Base-by-base conservation (phyloP, 495 filamentous ascomycete species). In the Cercophora scortea region DNA sequence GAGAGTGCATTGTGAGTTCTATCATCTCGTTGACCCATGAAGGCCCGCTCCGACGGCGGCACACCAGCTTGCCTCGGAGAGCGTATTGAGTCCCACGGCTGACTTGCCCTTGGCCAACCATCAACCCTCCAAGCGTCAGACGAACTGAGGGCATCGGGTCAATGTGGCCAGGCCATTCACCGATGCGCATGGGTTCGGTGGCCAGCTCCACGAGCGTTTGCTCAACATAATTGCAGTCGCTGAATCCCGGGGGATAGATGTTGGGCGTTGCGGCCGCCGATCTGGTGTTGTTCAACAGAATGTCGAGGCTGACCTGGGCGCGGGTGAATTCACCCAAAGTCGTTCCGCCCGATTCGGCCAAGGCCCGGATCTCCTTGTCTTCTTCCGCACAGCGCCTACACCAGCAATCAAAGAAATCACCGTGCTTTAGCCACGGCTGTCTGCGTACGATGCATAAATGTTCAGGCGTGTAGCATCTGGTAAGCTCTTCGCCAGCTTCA, bases 381-480 rank as follows among this genome's bases (percentile, higher is more conserved):
- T 25, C 25, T 2, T 25, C 25, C 25, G 5, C 25, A 25, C 25
- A 25, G 25, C 25, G 25, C 25, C 5, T 44, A 64, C 87, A 90
- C 36, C 47, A 50, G 65, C 87, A 90, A 48, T 68, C 66, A 66
- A 90, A 89, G 65, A 81, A 85, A 64, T 84, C 87, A 25, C 77
- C 72, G 12, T 72, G 70, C 34, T 64, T 61, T 1, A 90, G 72
- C 50, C 84, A 72, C 8, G 62, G 58, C 18, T 74, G 76, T 2
- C 63, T 54, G 4, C 5, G 15, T 0, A 41, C 12, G 1, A 63
- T 42, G 25, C 25, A 25, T 81, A 78, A 8, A 76, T 73, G 0
- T 78, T 84, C 16, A 71, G 69, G 62, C 89, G 84, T 68, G 61
- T 91, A 91, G 18, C 80, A 80, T 55, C 88, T 80, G 49, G 78